These are phyloP conservation scores for Aspergillus ostianus DNA, from an alignment of 495 filamentous ascomycete genomes.

Conservation along the genomic window DNA sequence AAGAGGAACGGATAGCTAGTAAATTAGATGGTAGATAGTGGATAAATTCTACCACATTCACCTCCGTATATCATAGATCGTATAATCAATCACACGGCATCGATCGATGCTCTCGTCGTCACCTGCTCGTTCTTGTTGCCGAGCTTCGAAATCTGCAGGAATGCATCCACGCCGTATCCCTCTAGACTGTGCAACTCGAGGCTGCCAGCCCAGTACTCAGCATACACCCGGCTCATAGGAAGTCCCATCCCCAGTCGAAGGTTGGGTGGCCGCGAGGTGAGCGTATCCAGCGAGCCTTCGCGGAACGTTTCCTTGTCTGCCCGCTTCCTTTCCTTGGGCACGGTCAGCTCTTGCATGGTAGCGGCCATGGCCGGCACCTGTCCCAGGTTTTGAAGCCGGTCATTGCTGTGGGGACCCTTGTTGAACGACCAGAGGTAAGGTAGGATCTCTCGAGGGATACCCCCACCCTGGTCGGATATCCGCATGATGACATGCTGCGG, in stretches of 20 bases:
- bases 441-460: conserved; percentile 79
- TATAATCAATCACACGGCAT: conserved; percentile 64
- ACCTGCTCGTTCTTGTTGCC: conserved; percentile 99
- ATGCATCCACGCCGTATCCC: conserved; percentile 96
- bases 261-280: conserved; percentile 81
- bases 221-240: conserved; percentile 91
- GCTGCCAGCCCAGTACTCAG: conserved; percentile 97
- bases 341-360: conserved; percentile 82
- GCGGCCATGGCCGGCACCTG: conserved; percentile 91
- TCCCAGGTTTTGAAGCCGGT: conserved; percentile 74
- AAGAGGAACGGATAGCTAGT: background rate
- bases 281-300: conserved; percentile 67
- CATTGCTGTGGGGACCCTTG: conserved; percentile 76
- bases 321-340: conserved; percentile 29
- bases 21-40: background rate
- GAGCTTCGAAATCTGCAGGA: conserved; percentile 93
- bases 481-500: conserved; percentile 95
- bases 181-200: conserved; percentile 91
- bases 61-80: background rate
- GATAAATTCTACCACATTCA: background rate
- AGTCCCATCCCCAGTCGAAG: conserved; percentile 90
- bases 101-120: conserved; percentile 81
- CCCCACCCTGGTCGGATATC: conserved; percentile 92
- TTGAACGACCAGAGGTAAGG: conserved; percentile 94
- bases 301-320: conserved; percentile 35